Percentiles rank a stretch among this genome's conserved stretches.
Conservation (phyloP, 2,329 filamentous ascomycete species). For the Neonectria faginata region DNA sequence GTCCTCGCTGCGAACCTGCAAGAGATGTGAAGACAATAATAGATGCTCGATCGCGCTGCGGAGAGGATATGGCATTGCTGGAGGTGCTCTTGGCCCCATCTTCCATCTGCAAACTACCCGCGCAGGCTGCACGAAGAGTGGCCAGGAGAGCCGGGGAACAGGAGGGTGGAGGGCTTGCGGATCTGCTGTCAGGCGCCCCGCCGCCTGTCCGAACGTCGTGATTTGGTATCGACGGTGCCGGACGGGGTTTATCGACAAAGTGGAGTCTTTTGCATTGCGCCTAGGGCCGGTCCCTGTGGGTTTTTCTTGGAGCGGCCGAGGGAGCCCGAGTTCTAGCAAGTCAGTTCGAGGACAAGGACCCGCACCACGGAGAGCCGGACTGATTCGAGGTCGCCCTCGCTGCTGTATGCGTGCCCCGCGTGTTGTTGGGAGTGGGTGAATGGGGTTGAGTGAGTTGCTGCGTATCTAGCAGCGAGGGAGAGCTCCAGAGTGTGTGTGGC, state of each 20-base stretch:
- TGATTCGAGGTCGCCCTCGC: slow-evolving; percentile 15
- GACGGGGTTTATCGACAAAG: slow-evolving; percentile 23
- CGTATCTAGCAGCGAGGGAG: neutral
- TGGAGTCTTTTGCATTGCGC: slow-evolving; percentile 33
- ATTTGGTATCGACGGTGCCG: slow-evolving; percentile 30
- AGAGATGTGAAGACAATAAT: slow-evolving; percentile 5
- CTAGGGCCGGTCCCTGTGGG: slow-evolving; percentile 40
- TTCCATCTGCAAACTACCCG: slow-evolving; percentile 44
- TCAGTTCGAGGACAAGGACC: slow-evolving; percentile 19
- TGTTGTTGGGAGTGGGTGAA: neutral
- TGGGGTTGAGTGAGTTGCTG: too few species aligned
- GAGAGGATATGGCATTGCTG: slow-evolving; percentile 28
- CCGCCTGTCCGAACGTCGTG: slow-evolving; percentile 42
- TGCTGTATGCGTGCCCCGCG: slow-evolving; percentile 8
- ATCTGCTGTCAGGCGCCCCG: slow-evolving; percentile 45
- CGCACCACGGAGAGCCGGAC: slow-evolving; percentile 11
- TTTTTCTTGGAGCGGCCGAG: slow-evolving; percentile 27
- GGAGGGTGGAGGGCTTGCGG: slow-evolving; percentile 29
- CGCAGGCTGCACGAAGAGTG: slow-evolving; percentile 39
- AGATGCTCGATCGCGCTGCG: slow-evolving; percentile 1
- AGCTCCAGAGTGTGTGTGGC: neutral
- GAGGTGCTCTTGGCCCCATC: slow-evolving; percentile 27
- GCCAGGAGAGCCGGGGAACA: slow-evolving; percentile 24
- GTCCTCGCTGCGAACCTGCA: slow-evolving; percentile 8
- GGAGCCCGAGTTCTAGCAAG: slow-evolving; percentile 17